These are phyloP conservation scores for Paraphaeosphaeria minitans DNA, from an alignment of 2,329 filamentous ascomycete genomes.

Conservation along the genomic window DNA sequence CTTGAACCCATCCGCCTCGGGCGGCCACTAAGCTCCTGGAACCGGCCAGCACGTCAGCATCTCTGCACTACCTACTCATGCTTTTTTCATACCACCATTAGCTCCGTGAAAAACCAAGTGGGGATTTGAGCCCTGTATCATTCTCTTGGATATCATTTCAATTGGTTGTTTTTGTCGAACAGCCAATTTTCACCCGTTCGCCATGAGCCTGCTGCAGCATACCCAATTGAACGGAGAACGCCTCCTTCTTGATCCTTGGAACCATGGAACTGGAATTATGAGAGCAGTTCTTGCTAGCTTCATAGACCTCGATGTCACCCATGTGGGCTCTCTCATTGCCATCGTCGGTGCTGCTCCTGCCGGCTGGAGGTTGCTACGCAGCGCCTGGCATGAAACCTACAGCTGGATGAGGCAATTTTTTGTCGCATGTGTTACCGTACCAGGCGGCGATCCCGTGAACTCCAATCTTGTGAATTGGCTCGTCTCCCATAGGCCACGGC, in stretches of 20 bases:
- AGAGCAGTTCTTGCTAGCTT: background rate
- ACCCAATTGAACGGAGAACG: background rate
- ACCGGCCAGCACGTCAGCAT: background rate
- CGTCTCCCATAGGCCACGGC: background rate
- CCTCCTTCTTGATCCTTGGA: background rate
- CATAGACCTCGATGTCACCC: background rate
- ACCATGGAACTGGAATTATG: background rate
- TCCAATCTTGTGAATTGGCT: background rate
- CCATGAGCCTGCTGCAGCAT: constrained; percentile 1
- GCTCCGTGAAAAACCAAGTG: background rate
- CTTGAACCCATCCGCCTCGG: background rate
- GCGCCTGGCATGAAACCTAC: constrained; percentile 2
- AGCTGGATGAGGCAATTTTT: constrained; percentile 2
- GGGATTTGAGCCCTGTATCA: background rate
- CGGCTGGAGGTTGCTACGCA: background rate
- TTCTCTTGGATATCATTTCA: background rate
- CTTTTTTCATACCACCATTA: background rate
- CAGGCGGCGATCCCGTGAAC: constrained; percentile 1
- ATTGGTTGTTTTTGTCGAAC: background rate
- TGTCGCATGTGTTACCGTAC: background rate
- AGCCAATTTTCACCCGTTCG: background rate
- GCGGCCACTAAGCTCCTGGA: background rate
- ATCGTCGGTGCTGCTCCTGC: constrained; percentile 5
- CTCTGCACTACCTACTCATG: background rate
- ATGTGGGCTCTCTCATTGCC: constrained; percentile 2